Evolutionary conservation across 2,329 filamentous ascomycete genomes (phyloP).

Genomic region (Hypoxylon sp.): DNA sequence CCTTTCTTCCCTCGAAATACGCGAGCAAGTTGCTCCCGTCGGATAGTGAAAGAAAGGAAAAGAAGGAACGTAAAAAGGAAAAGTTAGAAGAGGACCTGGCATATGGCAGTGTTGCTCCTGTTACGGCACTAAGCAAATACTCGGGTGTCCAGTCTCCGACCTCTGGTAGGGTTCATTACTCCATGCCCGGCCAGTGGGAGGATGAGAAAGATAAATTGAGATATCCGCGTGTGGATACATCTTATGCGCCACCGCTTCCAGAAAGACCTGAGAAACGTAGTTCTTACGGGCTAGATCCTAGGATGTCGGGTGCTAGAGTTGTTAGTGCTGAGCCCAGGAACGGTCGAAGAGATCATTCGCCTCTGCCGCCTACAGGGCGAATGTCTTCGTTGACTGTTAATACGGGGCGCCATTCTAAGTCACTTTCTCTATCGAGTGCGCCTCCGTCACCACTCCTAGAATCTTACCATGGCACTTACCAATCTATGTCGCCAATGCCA

Average conservation of each 20-base stretch:
- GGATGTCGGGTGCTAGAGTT: constrained; percentile 58
- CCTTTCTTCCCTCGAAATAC: constrained; percentile 54
- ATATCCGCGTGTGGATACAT: constrained; percentile 52
- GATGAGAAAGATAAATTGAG: constrained; percentile 57
- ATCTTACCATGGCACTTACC: constrained; percentile 93
- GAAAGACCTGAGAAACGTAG: constrained; percentile 48
- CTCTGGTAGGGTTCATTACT: constrained; percentile 49
- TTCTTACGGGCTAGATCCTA: constrained; percentile 57
- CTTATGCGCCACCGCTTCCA: constrained; percentile 44
- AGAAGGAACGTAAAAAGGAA: constrained; percentile 55
- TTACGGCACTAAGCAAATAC: constrained; percentile 35
- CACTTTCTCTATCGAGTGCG: constrained; percentile 67
- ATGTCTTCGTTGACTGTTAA: constrained; percentile 69
- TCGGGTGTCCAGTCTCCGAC: constrained; percentile 50
- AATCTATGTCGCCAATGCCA: constrained; percentile 94
- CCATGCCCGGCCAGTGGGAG: constrained; percentile 57
- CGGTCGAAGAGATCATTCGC: constrained; percentile 60
- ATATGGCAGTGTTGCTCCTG: constrained; percentile 59
- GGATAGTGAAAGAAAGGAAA: constrained; percentile 54
- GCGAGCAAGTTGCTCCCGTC: constrained; percentile 50
- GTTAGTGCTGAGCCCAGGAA: constrained; percentile 60
- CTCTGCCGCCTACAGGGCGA: constrained; percentile 63
- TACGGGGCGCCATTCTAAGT: constrained; percentile 59
- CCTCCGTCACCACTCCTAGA: constrained; percentile 90
- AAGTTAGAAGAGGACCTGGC: constrained; percentile 64